Percentiles rank a stretch among this genome's conserved stretches.
Conservation (phyloP, 306 rosid species). For the Vigna unguiculata region DNA sequence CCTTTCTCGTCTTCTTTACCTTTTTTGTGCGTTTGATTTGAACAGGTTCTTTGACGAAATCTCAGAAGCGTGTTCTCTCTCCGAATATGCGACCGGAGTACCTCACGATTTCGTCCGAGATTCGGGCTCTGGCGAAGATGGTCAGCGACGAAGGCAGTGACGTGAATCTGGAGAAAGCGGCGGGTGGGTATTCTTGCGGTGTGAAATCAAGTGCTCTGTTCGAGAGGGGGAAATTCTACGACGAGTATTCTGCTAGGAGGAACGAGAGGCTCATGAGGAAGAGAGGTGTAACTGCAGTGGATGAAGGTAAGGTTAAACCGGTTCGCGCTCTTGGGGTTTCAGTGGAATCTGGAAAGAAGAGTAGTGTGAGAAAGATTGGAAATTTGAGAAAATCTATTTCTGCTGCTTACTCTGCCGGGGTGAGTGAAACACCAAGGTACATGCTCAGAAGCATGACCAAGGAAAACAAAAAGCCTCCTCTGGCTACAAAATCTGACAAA, state of each 20-base stretch:
- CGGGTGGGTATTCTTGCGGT: background rate
- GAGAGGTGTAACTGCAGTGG: conserved; percentile 45
- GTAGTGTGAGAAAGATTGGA: conserved; percentile 62
- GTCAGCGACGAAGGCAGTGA: conserved; percentile 61
- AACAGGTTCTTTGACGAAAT: conserved; percentile 72
- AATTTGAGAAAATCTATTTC: conserved; percentile 76
- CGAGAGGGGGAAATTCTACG: conserved; percentile 82
- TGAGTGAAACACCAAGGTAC: conserved; percentile 75
- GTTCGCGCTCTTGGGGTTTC: conserved; percentile 65
- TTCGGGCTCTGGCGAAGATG: conserved; percentile 65
- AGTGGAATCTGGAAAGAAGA: conserved; percentile 72
- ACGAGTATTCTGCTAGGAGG: conserved; percentile 84
- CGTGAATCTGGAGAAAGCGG: conserved; percentile 22
- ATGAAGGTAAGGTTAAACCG: conserved; percentile 41
- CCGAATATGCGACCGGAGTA: conserved; percentile 68
- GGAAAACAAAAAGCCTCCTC: conserved; percentile 86
- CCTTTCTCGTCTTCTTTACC: background rate
- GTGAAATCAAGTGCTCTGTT: conserved; percentile 50
- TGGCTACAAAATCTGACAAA: conserved; percentile 53
- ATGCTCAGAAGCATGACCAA: conserved; percentile 86
- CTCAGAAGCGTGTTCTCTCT: conserved; percentile 49
- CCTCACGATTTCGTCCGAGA: conserved; percentile 72
- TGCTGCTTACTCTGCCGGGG: conserved; percentile 62
- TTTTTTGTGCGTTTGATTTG: background rate
- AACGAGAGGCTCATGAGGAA: conserved; percentile 87